Conservation (phyloP, 1,139 yeast species). For the Geotrichum cucujoidarum region DNA sequence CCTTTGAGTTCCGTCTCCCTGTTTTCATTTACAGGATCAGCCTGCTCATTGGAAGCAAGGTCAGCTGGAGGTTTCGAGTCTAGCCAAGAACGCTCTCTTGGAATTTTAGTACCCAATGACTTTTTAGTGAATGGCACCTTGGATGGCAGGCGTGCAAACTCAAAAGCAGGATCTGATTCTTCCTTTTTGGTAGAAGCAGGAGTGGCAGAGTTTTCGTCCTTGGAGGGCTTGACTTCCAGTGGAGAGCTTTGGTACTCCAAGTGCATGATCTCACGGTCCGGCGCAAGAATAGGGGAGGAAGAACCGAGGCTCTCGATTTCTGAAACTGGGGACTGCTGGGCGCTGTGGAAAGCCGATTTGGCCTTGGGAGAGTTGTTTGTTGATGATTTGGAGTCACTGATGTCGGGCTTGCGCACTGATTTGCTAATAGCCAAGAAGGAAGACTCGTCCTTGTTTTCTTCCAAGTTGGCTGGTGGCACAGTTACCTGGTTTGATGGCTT, state of each 20-base stretch:
- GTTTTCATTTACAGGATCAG: neutral
- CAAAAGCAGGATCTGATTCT: slow-evolving; percentile 28
- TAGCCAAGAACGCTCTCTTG: slow-evolving; percentile 17
- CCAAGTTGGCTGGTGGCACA: no score
- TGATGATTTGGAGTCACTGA: neutral
- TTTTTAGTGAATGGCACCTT: slow-evolving; percentile 44
- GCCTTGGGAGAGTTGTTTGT: neutral
- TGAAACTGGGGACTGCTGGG: neutral
- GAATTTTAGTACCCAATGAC: slow-evolving; percentile 23
- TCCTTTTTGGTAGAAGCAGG: slow-evolving; percentile 25
- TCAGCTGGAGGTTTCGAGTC: slow-evolving; percentile 17
- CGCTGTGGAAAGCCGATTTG: neutral
- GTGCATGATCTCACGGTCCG: neutral
- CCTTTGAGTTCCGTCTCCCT: no score
- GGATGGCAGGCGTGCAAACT: slow-evolving; percentile 45
- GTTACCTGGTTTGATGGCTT: no score
- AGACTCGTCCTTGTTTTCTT: no score
- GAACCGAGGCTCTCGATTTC: neutral
- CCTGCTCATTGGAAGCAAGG: neutral
- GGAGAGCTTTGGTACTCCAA: neutral
- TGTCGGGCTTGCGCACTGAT: neutral
- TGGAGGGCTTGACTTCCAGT: neutral
- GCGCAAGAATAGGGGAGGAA: slow-evolving; percentile 5
- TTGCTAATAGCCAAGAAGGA: slow-evolving; percentile 14
- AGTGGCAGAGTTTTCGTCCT: neutral